Evolutionary conservation across 73 alveolate species (phyloP), one percentile per base, ranked within the genome.

Genomic region (Paraurostyla sp.): DNA sequence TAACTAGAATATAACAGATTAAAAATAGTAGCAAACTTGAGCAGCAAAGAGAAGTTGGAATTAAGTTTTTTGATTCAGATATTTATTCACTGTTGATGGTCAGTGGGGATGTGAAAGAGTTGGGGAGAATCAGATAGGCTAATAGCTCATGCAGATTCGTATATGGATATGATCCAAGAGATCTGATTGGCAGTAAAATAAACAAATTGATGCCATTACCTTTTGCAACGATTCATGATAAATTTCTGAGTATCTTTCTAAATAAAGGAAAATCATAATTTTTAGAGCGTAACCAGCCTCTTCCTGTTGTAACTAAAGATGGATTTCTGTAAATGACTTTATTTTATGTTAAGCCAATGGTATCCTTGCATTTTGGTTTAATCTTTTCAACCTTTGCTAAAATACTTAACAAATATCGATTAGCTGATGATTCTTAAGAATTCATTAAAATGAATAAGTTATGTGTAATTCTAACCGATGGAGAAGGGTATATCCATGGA

Each of bases 161-260:
- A 0, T 62, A 33, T 25, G 92, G 82, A 25, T 83, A 83, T 43
- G 82, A 60, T 18, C 92, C 92, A 0, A 62, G 75, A 18, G 92
- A 83, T 27, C 50, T 83, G 9, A 60, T 83, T 1, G 80, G 84
- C 30, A 20, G 63, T 43, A 40, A 69, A n/a, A 65, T 83, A 15
- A 83, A 83, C 51, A 83, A 83, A 48, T 41, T 83, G 9, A 83
- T 83, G 92, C 92, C 92, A 23, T 15, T 43, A 16, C 92, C 92
- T 41, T 62, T 83, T 42, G 92, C 92, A 63, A 35, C n/a, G 41
- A 45, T 83, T 1, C 92, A 83, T 65, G 92, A 83, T 35, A 62
- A 35, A 30, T 83, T 83, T 29, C 52, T 83, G 0, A 30, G 18
- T 52, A 62, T 22, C 4, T 83, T 83, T 29, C 57, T 83, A 9